Conservation (phyloP, 352 stramenopile genomes). For the Phytopythium cucurbitacearum region DNA sequence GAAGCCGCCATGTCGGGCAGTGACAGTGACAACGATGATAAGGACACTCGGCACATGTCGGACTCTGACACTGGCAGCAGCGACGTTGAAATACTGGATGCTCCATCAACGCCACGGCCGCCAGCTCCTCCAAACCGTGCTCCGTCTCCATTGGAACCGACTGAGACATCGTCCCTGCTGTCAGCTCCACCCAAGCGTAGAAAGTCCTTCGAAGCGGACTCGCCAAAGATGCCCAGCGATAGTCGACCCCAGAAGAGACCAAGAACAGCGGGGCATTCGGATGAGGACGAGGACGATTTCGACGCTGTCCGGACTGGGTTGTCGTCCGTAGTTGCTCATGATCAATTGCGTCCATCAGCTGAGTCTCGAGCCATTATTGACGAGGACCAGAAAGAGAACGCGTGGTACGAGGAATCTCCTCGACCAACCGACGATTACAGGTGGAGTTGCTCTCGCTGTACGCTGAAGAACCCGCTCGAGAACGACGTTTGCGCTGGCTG, state of each 20-base stretch:
- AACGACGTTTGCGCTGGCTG: slow-evolving; percentile 64
- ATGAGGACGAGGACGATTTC: slow-evolving; percentile 25
- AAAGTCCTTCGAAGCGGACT: slow-evolving; percentile 21
- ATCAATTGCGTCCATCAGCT: neutral
- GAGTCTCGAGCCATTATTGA: slow-evolving; percentile 14
- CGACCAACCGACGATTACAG: neutral
- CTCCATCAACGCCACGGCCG: slow-evolving; percentile 1
- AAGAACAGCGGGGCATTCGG: slow-evolving; percentile 13
- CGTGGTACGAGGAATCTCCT: slow-evolving; percentile 11
- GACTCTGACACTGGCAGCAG: neutral
- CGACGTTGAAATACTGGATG: slow-evolving; percentile 22
- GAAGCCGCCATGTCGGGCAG: slow-evolving; percentile 1
- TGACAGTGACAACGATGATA: slow-evolving; percentile 19
- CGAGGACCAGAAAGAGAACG: slow-evolving; percentile 45
- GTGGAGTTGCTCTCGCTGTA: slow-evolving; percentile 80
- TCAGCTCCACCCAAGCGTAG: slow-evolving; percentile 11
- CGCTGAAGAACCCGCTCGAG: slow-evolving; percentile 57
- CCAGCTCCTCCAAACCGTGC: slow-evolving; percentile 1
- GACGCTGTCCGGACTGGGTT: slow-evolving; percentile 9
- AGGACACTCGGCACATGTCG: slow-evolving; percentile 9
- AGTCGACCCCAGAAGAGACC: neutral
- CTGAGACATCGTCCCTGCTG: slow-evolving; percentile 13
- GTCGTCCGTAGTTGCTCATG: neutral
- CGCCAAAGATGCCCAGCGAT: slow-evolving; percentile 6
- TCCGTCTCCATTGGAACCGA: slow-evolving; percentile 4